Percentiles rank a stretch among this genome's conserved stretches.
These are phyloP conservation scores for Aureobasidium uvarum DNA, from an alignment of 2,329 filamentous ascomycete genomes.

Conservation along the genomic window DNA sequence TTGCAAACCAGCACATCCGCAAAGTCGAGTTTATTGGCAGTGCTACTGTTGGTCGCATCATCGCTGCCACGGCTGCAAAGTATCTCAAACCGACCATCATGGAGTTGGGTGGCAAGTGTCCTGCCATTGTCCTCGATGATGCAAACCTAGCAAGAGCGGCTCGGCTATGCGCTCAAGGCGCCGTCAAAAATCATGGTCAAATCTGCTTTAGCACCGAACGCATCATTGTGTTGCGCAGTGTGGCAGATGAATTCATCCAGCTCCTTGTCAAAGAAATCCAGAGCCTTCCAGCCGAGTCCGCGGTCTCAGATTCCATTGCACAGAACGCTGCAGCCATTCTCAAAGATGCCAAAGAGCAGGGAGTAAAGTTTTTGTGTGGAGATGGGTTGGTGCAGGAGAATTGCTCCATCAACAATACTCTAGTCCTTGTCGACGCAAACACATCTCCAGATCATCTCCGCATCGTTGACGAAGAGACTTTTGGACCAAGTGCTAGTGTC, in stretches of 20 bases:
- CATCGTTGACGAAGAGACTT: conserved; percentile 36
- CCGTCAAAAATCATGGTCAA: conserved; percentile 39
- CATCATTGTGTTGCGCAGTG: conserved; percentile 34
- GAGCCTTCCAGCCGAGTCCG: conserved; percentile 29
- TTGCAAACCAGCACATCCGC: conserved; percentile 40
- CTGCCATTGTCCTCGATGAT: conserved; percentile 47
- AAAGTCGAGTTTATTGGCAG: conserved; percentile 51
- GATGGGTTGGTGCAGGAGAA: conserved; percentile 27
- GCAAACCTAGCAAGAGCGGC: conserved; percentile 48
- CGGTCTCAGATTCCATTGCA: conserved; percentile 33
- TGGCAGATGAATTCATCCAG: conserved; percentile 31
- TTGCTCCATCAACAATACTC: conserved; percentile 30
- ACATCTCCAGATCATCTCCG: conserved; percentile 28
- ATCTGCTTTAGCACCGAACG: conserved; percentile 42
- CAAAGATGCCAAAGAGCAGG: conserved; percentile 33
- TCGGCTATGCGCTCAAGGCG: conserved; percentile 34
- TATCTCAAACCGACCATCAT: conserved; percentile 49
- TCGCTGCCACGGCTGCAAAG: conserved; percentile 41
- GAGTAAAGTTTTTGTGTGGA: conserved; percentile 32
- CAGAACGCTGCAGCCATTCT: conserved; percentile 36
- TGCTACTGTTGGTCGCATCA: conserved; percentile 45
- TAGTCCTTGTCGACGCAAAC: conserved; percentile 28
- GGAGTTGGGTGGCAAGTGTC: conserved; percentile 52
- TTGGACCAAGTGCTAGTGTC: conserved; percentile 35
- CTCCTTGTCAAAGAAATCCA: conserved; percentile 26